phyloP scores from a whole-genome alignment of 2,329 filamentous ascomycete genomes.

The Penicillium corylophilum region DNA sequence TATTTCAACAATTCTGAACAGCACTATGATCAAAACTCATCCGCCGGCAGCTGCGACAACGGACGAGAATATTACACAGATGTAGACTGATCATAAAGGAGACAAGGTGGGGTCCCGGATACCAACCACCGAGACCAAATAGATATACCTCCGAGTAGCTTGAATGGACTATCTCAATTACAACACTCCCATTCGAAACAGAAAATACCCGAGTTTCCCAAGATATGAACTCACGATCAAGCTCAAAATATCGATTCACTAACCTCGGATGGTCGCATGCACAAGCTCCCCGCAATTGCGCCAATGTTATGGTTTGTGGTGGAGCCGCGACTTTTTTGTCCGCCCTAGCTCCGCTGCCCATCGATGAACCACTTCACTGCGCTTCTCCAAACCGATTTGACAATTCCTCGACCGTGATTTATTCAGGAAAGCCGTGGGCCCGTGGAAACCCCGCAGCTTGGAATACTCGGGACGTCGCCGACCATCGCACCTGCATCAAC shows the following conservation, averaged over 20 bases:
- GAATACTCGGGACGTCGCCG: background rate
- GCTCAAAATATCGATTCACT: background rate
- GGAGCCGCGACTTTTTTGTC: conserved; percentile 12
- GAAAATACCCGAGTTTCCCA: background rate
- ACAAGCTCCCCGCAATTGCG: conserved; percentile 12
- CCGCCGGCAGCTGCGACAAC: no score
- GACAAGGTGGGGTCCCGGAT: background rate
- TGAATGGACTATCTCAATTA: background rate
- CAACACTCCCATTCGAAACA: background rate
- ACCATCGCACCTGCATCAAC: background rate
- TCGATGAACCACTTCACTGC: background rate
- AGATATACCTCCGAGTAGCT: background rate
- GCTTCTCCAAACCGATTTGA: background rate
- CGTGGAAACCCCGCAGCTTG: background rate
- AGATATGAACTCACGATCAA: background rate
- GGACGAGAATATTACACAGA: no score
- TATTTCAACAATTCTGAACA: no score
- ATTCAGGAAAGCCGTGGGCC: background rate
- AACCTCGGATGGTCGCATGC: background rate
- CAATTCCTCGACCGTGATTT: background rate
- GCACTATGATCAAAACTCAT: no score
- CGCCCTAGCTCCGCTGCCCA: background rate
- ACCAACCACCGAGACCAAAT: background rate
- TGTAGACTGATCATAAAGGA: no score
- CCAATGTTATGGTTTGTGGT: conserved; percentile 10